Evolutionary conservation across 306 rosid species (phyloP).

Genomic region (Adenanthera pavonina): DNA sequence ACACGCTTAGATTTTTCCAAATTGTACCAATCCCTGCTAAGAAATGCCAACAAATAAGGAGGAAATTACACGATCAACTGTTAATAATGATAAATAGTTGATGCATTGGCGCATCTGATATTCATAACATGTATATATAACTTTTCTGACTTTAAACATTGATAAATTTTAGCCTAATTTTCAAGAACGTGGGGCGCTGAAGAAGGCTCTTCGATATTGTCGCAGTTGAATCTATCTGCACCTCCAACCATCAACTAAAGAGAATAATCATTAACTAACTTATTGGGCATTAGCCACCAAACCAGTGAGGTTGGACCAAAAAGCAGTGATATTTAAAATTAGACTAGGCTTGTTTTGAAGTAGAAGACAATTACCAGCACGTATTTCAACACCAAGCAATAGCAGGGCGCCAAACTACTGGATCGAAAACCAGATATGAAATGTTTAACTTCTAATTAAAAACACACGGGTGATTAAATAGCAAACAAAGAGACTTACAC

Average conservation of each 20-base stretch:
- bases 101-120: constrained; percentile 1
- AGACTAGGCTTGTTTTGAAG: background rate
- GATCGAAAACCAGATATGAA: constrained; percentile 14
- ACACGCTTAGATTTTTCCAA: constrained; percentile 98
- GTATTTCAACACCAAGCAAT: background rate
- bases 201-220: constrained; percentile 6
- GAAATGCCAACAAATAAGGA: constrained; percentile 36
- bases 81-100: background rate
- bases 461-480: background rate
- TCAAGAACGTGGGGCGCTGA: background rate
- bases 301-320: background rate
- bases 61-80: background rate
- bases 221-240: background rate
- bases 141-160: background rate
- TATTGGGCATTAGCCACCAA: constrained; percentile 7
- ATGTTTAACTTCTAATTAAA: background rate
- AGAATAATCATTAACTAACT: constrained; percentile 8
- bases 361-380: background rate
- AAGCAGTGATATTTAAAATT: constrained; percentile 5
- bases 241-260: background rate
- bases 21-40: constrained; percentile 93
- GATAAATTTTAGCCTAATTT: background rate
- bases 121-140: background rate
- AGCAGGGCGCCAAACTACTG: background rate
- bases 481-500: constrained; percentile 38